These are phyloP conservation scores for Ilex asprella DNA, from an alignment of 257 asterid genomes.

Conservation along the genomic window DNA sequence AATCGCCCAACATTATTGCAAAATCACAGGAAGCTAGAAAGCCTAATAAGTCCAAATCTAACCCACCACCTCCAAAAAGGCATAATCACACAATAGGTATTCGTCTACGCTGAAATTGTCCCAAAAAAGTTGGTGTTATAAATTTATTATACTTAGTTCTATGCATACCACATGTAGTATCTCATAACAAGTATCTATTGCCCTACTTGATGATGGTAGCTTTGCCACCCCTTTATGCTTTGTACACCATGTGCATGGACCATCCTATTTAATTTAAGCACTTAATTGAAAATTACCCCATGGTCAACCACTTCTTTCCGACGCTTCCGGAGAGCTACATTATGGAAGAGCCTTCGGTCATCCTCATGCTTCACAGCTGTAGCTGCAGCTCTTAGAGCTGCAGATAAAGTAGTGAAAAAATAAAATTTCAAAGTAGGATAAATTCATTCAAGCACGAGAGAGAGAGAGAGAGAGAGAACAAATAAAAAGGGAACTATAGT, in stretches of 20 bases:
- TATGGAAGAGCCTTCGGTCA: slow-evolving; percentile 86
- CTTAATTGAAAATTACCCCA: slow-evolving; percentile 47
- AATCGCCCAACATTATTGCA: too few relatives aligned
- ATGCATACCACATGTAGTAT: too few relatives aligned
- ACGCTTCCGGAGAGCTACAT: slow-evolving; percentile 81
- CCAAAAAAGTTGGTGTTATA: too few relatives aligned
- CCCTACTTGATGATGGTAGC: too few relatives aligned
- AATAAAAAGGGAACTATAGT: slow-evolving; percentile 6
- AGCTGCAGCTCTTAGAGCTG: slow-evolving; percentile 96
- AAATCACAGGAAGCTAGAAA: too few relatives aligned
- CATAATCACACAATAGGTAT: too few relatives aligned
- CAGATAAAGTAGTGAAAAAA: slow-evolving; percentile 15
- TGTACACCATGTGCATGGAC: background rate
- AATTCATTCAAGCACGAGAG: slow-evolving; percentile 5
- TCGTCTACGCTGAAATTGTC: too few relatives aligned
- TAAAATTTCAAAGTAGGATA: slow-evolving; percentile 7
- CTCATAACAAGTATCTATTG: too few relatives aligned
- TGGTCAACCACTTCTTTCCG: slow-evolving; percentile 80
- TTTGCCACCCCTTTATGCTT: too few relatives aligned
- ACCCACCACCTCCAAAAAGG: too few relatives aligned
- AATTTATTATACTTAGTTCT: too few relatives aligned
- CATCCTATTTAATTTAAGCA: slow-evolving; percentile 10
- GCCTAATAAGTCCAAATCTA: too few relatives aligned
- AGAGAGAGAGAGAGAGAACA: background rate
- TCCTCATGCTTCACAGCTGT: slow-evolving; percentile 91